Conservation (phyloP, 2,329 filamentous ascomycete genomes). For the Neocucurbitaria cava region DNA sequence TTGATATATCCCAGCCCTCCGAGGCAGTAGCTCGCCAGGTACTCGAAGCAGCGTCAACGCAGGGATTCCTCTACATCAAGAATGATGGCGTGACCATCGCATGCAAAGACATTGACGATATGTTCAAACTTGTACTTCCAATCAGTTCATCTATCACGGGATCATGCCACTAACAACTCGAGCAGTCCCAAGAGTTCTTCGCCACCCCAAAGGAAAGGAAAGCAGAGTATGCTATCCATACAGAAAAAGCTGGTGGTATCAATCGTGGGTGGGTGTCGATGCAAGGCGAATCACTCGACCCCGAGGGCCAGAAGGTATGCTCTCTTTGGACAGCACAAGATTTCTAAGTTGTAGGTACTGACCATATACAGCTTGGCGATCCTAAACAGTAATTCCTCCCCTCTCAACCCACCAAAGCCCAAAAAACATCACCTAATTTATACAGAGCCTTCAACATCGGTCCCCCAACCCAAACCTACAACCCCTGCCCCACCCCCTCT, state of each 20-base stretch:
- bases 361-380: conserved; percentile 69
- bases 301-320: conserved; percentile 75
- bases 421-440: background rate
- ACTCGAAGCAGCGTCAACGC: conserved; percentile 78
- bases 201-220: conserved; percentile 74
- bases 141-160: background rate
- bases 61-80: conserved; percentile 90
- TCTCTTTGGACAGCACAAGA: too few species aligned
- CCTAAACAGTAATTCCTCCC: conserved; percentile 61
- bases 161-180: conserved; percentile 3
- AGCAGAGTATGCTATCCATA: conserved; percentile 73
- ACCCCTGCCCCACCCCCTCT: conserved; percentile 72
- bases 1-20: conserved; percentile 74
- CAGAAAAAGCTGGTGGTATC: conserved; percentile 61
- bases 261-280: conserved; percentile 91
- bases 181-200: conserved; percentile 76
- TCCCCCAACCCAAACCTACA: conserved; percentile 73
- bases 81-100: conserved; percentile 75
- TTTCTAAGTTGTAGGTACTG: too few species aligned
- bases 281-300: conserved; percentile 88
- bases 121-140: conserved; percentile 73
- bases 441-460: conserved; percentile 82
- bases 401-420: background rate
- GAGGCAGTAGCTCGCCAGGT: conserved; percentile 70
- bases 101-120: conserved; percentile 68